Evolutionary conservation across 108 stramenopile genomes (phyloP).

Genomic region (Aureococcus anophagefferens): DNA sequence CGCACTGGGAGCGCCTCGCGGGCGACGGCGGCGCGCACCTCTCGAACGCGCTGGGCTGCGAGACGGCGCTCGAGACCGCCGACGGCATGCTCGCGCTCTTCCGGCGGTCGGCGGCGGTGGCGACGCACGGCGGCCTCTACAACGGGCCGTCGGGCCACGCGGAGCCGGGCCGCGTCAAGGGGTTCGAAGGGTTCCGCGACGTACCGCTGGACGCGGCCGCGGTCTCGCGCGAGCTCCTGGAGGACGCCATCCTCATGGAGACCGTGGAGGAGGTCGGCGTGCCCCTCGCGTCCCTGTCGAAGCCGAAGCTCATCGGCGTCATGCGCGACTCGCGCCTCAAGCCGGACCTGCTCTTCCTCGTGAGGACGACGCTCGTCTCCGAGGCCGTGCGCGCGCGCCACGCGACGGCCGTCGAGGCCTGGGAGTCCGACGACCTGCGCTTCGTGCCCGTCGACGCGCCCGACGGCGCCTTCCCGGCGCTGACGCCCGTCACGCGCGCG

Average conservation of each 20-base stretch:
- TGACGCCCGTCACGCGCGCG: too few species aligned
- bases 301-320: neutral
- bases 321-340: neutral
- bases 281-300: neutral
- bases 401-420: neutral
- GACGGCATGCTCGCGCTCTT: neutral
- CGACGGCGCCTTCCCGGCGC: too few species aligned
- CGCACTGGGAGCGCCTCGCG: neutral
- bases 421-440: neutral
- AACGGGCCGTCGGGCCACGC: neutral
- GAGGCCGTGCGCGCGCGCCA: neutral
- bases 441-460: neutral
- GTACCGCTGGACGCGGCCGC: too few species aligned
- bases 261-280: neutral
- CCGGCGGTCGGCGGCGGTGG: neutral
- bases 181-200: too few species aligned
- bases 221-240: neutral
- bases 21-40: neutral
- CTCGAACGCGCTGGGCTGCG: neutral
- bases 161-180: neutral
- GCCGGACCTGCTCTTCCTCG: neutral
- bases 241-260: neutral
- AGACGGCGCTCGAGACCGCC: neutral
- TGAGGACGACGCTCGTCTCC: neutral
- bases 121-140: neutral